Conservation (phyloP, 2,329 filamentous ascomycete species). For the Cladosporium halotolerans region DNA sequence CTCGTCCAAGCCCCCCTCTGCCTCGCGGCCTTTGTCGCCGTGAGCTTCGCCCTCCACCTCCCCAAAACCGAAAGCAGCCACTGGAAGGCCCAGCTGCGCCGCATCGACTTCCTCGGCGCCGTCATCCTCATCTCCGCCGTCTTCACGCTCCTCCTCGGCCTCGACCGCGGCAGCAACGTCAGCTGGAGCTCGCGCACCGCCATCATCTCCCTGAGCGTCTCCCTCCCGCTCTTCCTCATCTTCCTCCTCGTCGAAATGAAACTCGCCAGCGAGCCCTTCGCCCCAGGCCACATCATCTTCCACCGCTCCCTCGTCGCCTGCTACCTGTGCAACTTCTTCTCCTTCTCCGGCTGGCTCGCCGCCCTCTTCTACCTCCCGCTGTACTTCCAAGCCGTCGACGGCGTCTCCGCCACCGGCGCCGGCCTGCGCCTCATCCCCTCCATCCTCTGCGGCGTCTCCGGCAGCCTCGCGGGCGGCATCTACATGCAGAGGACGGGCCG, state of each 20-base stretch:
- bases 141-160: conserved; percentile 58
- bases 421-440: conserved; percentile 62
- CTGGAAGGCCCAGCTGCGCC: conserved; percentile 59
- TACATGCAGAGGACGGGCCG: conserved; percentile 64
- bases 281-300: conserved; percentile 67
- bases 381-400: conserved; percentile 68
- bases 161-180: conserved; percentile 68
- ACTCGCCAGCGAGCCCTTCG: conserved; percentile 65
- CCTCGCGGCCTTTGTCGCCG: conserved; percentile 57
- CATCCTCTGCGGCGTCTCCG: conserved; percentile 56
- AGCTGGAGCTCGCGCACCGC: conserved; percentile 59
- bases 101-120: conserved; percentile 69
- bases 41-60: conserved; percentile 57
- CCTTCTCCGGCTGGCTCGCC: conserved; percentile 54
- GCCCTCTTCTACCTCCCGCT: conserved; percentile 68
- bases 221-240: conserved; percentile 54
- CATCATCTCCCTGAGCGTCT: conserved; percentile 50
- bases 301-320: conserved; percentile 59
- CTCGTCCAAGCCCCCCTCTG: conserved; percentile 64
- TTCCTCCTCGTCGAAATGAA: conserved; percentile 65
- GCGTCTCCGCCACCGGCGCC: conserved; percentile 56
- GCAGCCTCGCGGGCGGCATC: conserved; percentile 59
- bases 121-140: conserved; percentile 60
- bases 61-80: conserved; percentile 53
- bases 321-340: conserved; percentile 68